A percentile compares a stretch with the other conserved stretches of the same genome.
Evolutionary conservation across 1,284 basidiomycete species (phyloP).

Genomic region (Mycena sp.): DNA sequence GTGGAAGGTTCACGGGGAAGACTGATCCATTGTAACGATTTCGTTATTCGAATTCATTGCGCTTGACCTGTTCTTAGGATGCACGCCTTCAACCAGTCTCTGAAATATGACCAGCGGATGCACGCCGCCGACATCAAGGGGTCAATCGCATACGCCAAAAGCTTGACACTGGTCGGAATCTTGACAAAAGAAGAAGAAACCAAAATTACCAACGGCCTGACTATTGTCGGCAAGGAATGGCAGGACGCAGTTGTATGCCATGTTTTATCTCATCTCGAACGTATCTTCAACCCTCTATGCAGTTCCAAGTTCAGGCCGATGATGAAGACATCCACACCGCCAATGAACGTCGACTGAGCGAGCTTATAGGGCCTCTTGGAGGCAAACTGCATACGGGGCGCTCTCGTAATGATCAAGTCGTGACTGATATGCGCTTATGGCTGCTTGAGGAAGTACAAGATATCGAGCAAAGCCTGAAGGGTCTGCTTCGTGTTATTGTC

Average conservation of each 20-base stretch:
- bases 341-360: conserved; percentile 94
- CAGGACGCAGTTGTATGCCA: conserved; percentile 67
- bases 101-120: conserved; percentile 96
- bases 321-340: conserved; percentile 99
- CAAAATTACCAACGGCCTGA: conserved; percentile 84
- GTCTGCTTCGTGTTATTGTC: conserved; percentile 88
- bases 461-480: conserved; percentile 80
- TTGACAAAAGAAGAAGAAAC: conserved; percentile 79
- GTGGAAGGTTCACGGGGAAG: conserved; percentile 89
- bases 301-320: conserved; percentile 82
- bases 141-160: conserved; percentile 95
- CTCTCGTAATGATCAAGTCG: conserved; percentile 97
- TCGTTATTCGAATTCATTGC: neutral
- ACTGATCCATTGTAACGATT: conserved; percentile 81
- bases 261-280: conserved; percentile 1
- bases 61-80: conserved; percentile 62
- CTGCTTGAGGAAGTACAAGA: conserved; percentile 83
- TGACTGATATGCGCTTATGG: conserved; percentile 98
- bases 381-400: conserved; percentile 97
- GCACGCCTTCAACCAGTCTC: conserved; percentile 96
- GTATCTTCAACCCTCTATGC: conserved; percentile 7
- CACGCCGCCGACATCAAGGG: conserved; percentile 91
- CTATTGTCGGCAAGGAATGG: conserved; percentile 89
- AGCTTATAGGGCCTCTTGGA: conserved; percentile 91
- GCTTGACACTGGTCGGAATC: conserved; percentile 83